Conservation (phyloP, 306 rosid genomes). For the Hylodesmum podocarpum region DNA sequence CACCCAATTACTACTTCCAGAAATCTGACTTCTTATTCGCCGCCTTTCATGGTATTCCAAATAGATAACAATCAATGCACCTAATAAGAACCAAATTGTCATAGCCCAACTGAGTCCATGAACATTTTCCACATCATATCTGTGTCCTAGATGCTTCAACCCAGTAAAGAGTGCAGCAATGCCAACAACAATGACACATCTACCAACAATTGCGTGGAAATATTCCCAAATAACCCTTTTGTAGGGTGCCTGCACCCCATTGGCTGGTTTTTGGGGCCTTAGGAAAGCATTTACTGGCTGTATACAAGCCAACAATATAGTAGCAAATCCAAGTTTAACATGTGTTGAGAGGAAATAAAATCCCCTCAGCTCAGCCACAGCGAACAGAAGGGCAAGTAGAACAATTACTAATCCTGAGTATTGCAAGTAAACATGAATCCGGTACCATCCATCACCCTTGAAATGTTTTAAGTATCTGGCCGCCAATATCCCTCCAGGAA, state of each 20-base stretch:
- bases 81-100: slow-evolving; percentile 60
- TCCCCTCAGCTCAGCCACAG: slow-evolving; percentile 87
- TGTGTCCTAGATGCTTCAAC: slow-evolving; percentile 83
- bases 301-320: slow-evolving; percentile 63
- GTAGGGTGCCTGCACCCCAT: slow-evolving; percentile 52
- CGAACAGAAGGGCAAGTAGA: slow-evolving; percentile 85
- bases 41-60: slow-evolving; percentile 45
- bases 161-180: slow-evolving; percentile 79
- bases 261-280: slow-evolving; percentile 58
- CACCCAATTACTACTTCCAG: slow-evolving; percentile 86
- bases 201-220: slow-evolving; percentile 66
- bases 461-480: slow-evolving; percentile 89
- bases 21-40: slow-evolving; percentile 42
- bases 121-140: slow-evolving; percentile 67
- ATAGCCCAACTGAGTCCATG: slow-evolving; percentile 75
- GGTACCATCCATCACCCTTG: slow-evolving; percentile 92
- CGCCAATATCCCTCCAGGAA: slow-evolving; percentile 85
- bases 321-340: slow-evolving; percentile 71
- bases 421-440: slow-evolving; percentile 90
- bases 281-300: slow-evolving; percentile 76
- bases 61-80: slow-evolving; percentile 42
- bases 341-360: slow-evolving; percentile 71
- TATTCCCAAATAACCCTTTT: slow-evolving; percentile 84
- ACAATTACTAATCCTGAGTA: slow-evolving; percentile 80
- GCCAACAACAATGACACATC: slow-evolving; percentile 67